Evolutionary conservation across 2,329 filamentous ascomycete genomes (phyloP).

Genomic region (Coniella lustricola): DNA sequence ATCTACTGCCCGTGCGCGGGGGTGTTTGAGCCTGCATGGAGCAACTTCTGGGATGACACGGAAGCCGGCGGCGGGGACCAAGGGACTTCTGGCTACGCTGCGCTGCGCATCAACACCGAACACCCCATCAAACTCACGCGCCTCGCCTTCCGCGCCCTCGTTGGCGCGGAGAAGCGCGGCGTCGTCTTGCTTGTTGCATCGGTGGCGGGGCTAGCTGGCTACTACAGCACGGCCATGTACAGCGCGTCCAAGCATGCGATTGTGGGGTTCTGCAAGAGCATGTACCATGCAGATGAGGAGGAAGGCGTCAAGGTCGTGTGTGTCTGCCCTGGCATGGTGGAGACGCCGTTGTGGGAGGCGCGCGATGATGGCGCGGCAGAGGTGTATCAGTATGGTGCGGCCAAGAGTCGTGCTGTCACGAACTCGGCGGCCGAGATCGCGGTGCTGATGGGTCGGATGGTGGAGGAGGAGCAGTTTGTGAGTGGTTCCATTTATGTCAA

Average conservation of each 20-base stretch:
- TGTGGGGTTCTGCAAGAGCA: constrained; percentile 7
- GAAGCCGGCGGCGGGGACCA: constrained; percentile 19
- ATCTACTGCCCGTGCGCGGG: constrained; percentile 30
- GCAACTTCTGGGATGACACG: constrained; percentile 30
- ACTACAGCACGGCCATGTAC: background rate
- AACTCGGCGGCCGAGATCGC: background rate
- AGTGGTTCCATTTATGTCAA: background rate
- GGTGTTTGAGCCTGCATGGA: constrained; percentile 30
- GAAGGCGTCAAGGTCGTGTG: constrained; percentile 8
- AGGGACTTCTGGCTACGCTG: constrained; percentile 23
- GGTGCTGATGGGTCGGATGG: background rate
- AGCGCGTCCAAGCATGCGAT: constrained; percentile 1
- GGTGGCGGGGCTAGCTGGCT: background rate
- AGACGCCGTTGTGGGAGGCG: constrained; percentile 3
- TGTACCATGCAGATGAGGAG: constrained; percentile 1
- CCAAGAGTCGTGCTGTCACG: background rate
- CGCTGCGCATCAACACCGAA: constrained; percentile 28
- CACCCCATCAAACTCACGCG: constrained; percentile 33
- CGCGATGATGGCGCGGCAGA: background rate
- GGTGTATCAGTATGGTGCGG: background rate
- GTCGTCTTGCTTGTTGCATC: constrained; percentile 20
- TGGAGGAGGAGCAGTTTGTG: background rate
- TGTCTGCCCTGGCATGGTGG: constrained; percentile 1
- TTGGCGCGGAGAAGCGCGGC: constrained; percentile 27
- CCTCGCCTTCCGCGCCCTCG: constrained; percentile 27